phyloP scores from a whole-genome alignment of 2,329 filamentous ascomycete species.

The Ophiostoma angusticollis region DNA sequence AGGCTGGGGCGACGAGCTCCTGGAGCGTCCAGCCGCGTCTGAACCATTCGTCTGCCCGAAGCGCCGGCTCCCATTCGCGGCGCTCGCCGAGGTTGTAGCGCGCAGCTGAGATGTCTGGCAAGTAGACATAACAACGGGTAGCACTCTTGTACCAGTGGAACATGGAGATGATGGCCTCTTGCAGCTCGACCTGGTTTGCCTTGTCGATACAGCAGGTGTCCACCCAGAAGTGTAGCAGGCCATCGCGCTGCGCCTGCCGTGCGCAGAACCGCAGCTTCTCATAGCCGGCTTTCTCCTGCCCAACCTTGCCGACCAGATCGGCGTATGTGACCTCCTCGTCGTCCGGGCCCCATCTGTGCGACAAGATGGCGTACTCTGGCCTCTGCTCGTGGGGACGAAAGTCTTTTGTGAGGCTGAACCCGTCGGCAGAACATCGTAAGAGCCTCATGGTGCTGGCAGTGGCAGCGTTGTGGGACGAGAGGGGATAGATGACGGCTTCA shows the following conservation, averaged over 20 bases:
- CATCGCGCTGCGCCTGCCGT: not conserved
- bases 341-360: slow-evolving; percentile 17
- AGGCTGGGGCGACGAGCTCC: slow-evolving; percentile 1
- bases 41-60: not conserved
- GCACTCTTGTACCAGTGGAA: slow-evolving; percentile 8
- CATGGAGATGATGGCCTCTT: slow-evolving; percentile 11
- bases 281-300: slow-evolving; percentile 4
- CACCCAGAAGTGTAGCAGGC: slow-evolving; percentile 7
- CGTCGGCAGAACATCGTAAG: not conserved
- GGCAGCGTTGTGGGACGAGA: no score
- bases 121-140: slow-evolving; percentile 6
- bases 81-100: no score
- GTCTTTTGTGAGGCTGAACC: not conserved
- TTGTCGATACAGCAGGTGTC: slow-evolving; percentile 13
- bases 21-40: slow-evolving; percentile 1
- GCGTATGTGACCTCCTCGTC: slow-evolving; percentile 10
- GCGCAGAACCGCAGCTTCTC: slow-evolving; percentile 8
- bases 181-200: slow-evolving; percentile 2
- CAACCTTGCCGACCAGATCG: slow-evolving; percentile 7
- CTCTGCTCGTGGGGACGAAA: not conserved
- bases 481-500: no score
- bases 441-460: no score
- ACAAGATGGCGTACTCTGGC: slow-evolving; percentile 14
- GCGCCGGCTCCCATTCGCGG: not conserved
- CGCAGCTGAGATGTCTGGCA: slow-evolving; percentile 7